A percentile compares a stretch with the other conserved stretches of the same genome.
Evolutionary conservation across 208 protist species (phyloP).

Genomic region (Crithidia bombi): DNA sequence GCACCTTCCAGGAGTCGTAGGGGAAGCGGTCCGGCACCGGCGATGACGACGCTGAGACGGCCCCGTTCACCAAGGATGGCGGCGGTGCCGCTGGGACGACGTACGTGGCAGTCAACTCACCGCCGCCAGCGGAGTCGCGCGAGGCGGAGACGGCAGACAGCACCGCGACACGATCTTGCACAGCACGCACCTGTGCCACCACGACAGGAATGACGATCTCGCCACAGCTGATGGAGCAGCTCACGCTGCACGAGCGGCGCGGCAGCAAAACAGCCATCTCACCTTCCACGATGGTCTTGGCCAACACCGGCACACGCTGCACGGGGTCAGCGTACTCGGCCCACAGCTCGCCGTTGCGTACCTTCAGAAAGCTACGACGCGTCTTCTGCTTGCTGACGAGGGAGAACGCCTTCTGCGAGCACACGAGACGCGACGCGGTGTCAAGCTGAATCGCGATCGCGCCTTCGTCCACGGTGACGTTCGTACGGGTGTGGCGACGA

Average conservation of each 20-base stretch:
- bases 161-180: conserved; percentile 28
- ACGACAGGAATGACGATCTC: conserved; percentile 37
- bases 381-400: conserved; percentile 21
- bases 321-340: conserved; percentile 25
- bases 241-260: conserved; percentile 29
- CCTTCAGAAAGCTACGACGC: conserved; percentile 24
- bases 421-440: conserved; percentile 9
- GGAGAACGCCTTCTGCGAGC: conserved; percentile 21
- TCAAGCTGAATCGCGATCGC: conserved; percentile 20
- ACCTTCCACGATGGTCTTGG: conserved; percentile 27
- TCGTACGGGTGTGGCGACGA: conserved; percentile 6
- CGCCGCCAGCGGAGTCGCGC: not conserved
- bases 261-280: conserved; percentile 29
- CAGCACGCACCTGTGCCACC: conserved; percentile 12
- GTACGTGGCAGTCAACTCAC: not conserved
- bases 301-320: conserved; percentile 28
- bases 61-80: not conserved
- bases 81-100: conserved; percentile 17
- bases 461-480: conserved; percentile 33
- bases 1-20: conserved; percentile 52
- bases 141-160: conserved; percentile 18
- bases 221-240: conserved; percentile 33
- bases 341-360: conserved; percentile 28
- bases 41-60: not conserved
- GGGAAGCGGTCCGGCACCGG: conserved; percentile 17